A percentile compares a stretch with the other conserved stretches of the same genome.
Evolutionary conservation across 805 yeast species (phyloP).

Genomic region (Starmera quercuum): DNA sequence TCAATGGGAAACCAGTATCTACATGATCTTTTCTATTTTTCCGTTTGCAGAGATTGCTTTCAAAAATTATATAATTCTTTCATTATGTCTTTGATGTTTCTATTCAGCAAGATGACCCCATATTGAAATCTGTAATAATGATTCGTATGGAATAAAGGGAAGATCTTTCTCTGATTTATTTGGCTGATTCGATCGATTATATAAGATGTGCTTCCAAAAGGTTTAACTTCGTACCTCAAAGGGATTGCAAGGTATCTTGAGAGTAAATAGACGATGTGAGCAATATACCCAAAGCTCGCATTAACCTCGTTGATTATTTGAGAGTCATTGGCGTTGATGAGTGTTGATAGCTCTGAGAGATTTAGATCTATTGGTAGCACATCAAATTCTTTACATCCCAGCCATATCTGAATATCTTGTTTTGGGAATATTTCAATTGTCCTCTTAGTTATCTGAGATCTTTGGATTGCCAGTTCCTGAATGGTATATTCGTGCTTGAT

Average conservation of each 20-base stretch:
- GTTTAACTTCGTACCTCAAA: slow-evolving; percentile 29
- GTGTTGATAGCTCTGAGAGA: slow-evolving; percentile 6
- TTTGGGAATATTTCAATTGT: slow-evolving; percentile 25
- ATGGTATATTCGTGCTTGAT: slow-evolving; percentile 8
- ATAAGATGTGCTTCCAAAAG: slow-evolving; percentile 32
- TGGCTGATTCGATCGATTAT: slow-evolving; percentile 29
- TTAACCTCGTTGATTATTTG: slow-evolving; percentile 18
- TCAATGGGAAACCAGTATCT: slow-evolving; percentile 6
- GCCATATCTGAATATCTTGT: slow-evolving; percentile 13
- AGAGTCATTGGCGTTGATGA: slow-evolving; percentile 9
- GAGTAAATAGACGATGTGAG: slow-evolving; percentile 23
- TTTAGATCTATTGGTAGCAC: slow-evolving; percentile 16
- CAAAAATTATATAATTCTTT: slow-evolving; percentile 9
- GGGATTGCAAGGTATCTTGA: slow-evolving; percentile 28
- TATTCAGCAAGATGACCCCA: slow-evolving; percentile 27
- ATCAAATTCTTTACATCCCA: slow-evolving; percentile 16
- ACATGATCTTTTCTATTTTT: slow-evolving; percentile 2
- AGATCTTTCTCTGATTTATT: slow-evolving; percentile 23
- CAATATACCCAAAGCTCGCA: slow-evolving; percentile 27
- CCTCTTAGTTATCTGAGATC: slow-evolving; percentile 15
- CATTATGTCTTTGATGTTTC: slow-evolving; percentile 28
- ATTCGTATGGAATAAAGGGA: slow-evolving; percentile 32
- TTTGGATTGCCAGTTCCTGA: slow-evolving; percentile 11
- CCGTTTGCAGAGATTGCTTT: slow-evolving; percentile 1
- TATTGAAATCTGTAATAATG: slow-evolving; percentile 31